Evolutionary conservation across 441 rosid species (phyloP), one percentile per base, ranked within the genome.

Genomic region (Codiaeum variegatum): DNA sequence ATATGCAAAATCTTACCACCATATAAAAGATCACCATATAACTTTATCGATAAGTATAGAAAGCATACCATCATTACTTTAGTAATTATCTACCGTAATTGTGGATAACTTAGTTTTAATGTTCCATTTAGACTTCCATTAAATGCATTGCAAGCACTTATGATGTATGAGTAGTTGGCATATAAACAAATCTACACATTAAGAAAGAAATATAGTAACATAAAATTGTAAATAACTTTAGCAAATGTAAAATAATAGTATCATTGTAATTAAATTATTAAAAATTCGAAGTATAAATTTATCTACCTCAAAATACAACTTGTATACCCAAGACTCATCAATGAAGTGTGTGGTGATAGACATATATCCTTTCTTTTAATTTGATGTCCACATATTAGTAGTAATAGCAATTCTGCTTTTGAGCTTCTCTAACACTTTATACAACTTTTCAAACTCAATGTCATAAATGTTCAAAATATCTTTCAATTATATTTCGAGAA

Each of bases 381-480:
- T 71, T 49, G 56, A 42, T 13, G 55, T 64, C 74, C 77, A 73
- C 55, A 31, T 71, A 26, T 72, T 28, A 0, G 64, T 49, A 10
- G 42, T 47, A 0, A 63, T 55, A 1, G 55, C 72, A 21, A 64
- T 15, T 24, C 21, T 3, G 42, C 34, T 64, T 6, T 42, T 13
- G 4, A 18, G 23, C 9, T 46, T 61, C 31, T 71, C 44, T 8
- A 40, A 42, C 3, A 55, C 3, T 0, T 31, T n/a, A 23, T 42
- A 26, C 1, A 55, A 19, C 16, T 62, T 59, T 3, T 13, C 24
- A 47, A 6, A 62, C 6, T 69, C 55, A 26, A 0, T 3, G 6
- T 46, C 51, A 64, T 62, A 64, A 1, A 78, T 56, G 8, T 23
- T 69, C 21, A 78, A 16, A 4, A 69, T 62, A 15, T 73, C 81